Evolutionary conservation across 2,329 filamentous ascomycete species (phyloP).

Genomic region (Venturia pyrina): DNA sequence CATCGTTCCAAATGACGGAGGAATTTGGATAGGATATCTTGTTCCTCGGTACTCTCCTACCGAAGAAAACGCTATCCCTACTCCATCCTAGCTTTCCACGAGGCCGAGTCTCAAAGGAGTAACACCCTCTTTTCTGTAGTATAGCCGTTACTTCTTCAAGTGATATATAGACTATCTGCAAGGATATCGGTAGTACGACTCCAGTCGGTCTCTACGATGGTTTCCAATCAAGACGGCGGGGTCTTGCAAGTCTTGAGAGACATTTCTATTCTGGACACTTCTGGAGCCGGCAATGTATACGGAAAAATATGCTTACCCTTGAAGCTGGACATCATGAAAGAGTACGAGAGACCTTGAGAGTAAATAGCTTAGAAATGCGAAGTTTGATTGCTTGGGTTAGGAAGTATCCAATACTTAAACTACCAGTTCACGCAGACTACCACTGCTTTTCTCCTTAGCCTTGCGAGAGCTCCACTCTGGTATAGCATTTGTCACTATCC

Average conservation of each 20-base stretch:
- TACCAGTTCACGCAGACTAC: background rate
- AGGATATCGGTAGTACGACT: no score
- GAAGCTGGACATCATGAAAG: background rate
- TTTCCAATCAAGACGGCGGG: background rate
- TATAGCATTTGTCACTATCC: no score
- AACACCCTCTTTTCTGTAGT: no score
- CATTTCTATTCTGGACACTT: background rate
- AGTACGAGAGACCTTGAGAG: background rate
- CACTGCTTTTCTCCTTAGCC: no score
- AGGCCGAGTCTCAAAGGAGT: no score
- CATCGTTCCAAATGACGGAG: background rate
- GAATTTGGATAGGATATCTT: background rate
- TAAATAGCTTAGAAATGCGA: background rate
- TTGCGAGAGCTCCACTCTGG: no score
- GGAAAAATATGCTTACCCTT: background rate
- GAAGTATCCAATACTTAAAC: background rate
- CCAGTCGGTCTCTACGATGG: no score
- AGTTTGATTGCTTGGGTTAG: background rate
- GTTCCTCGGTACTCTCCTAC: background rate
- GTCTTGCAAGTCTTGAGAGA: background rate
- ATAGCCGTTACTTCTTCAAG: no score
- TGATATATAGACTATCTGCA: no score
- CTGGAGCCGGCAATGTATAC: background rate
- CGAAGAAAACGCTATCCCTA: no score
- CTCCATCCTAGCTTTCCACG: background rate